phyloP scores from a whole-genome alignment of 2,329 filamentous ascomycete genomes.

The Chrysoporthe cubensis region DNA sequence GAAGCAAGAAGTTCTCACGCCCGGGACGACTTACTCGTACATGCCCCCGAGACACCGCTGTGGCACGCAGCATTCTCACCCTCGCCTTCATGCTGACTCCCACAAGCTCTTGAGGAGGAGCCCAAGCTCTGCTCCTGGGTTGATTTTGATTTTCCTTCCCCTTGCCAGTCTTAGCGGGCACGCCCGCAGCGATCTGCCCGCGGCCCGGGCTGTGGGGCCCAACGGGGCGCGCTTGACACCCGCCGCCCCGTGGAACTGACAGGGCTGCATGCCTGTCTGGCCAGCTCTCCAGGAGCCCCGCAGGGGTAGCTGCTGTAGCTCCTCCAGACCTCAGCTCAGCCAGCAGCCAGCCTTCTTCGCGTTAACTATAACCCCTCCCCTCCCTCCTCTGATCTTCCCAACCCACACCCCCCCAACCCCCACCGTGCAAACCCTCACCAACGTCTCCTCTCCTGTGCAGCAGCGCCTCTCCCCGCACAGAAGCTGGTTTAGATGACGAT shows the following conservation, averaged over 20 bases:
- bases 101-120: no score
- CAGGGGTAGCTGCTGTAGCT: no score
- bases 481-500: conserved; percentile 25
- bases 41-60: no score
- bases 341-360: no score
- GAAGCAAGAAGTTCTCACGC: no score
- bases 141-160: background rate
- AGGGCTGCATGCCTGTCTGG: conserved; percentile 3
- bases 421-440: background rate
- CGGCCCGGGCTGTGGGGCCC: conserved; percentile 5
- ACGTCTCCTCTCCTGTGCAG: background rate
- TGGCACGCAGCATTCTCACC: no score
- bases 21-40: no score
- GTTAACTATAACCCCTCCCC: no score
- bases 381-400: background rate
- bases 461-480: background rate
- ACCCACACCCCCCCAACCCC: no score
- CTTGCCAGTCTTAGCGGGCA: background rate
- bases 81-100: no score
- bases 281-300: background rate
- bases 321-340: no score
- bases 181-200: conserved; percentile 5
- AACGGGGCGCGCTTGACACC: background rate
- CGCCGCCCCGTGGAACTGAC: background rate
- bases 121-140: background rate